Evolutionary conservation across 2,329 filamentous ascomycete genomes (phyloP).

Genomic region (Arthrobotrys sinensis): DNA sequence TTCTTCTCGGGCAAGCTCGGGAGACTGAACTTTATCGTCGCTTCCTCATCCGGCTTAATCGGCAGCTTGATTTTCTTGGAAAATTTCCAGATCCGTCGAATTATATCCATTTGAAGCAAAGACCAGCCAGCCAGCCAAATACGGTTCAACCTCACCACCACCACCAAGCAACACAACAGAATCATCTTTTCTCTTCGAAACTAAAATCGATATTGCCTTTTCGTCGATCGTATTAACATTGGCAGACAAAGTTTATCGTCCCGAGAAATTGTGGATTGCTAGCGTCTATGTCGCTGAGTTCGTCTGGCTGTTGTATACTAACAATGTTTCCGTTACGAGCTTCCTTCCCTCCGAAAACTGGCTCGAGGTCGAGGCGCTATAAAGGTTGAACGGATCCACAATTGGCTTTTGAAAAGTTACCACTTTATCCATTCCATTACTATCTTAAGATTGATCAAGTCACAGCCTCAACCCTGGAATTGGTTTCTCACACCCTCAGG

Average conservation of each 20-base stretch:
- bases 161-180: constrained; percentile 29
- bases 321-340: neutral
- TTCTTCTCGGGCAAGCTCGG: neutral
- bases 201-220: constrained; percentile 33
- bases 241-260: constrained; percentile 34
- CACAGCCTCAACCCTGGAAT: neutral
- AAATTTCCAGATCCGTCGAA: constrained; percentile 38
- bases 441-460: neutral
- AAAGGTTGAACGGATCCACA: constrained; percentile 17
- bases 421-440: neutral
- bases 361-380: constrained; percentile 8
- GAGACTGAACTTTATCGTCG: constrained; percentile 15
- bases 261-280: constrained; percentile 5
- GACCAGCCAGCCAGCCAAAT: constrained; percentile 1
- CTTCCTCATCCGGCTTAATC: constrained; percentile 47
- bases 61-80: neutral
- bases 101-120: constrained; percentile 9
- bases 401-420: neutral
- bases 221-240: constrained; percentile 41
- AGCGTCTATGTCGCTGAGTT: neutral
- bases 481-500: neutral
- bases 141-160: constrained; percentile 15
- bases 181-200: neutral
- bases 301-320: neutral
- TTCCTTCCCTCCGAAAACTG: constrained; percentile 8